Conservation (phyloP, 2,329 filamentous ascomycete genomes). For the Trichoderma gracile region DNA sequence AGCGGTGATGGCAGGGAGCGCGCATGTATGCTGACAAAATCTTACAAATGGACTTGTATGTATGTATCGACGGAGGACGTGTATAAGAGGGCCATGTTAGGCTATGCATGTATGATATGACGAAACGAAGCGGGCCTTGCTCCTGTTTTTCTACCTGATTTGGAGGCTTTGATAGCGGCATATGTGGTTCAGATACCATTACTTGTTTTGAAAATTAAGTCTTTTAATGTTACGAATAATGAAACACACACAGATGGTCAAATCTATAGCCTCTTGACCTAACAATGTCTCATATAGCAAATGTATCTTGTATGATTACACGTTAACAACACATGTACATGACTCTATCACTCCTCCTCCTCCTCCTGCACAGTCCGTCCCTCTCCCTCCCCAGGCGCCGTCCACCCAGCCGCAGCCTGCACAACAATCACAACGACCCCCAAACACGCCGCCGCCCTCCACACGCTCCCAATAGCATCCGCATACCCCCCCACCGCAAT, state of each 20-base stretch:
- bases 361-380: conserved; percentile 36
- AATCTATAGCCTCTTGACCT: no score
- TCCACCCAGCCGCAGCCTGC: conserved; percentile 56
- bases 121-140: not conserved
- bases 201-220: no score
- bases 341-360: not conserved
- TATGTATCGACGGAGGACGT: not conserved
- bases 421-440: conserved; percentile 47
- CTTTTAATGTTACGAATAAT: no score
- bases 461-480: conserved; percentile 47
- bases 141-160: not conserved
- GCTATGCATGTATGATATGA: conserved; percentile 13
- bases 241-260: no score
- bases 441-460: conserved; percentile 49
- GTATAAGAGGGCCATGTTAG: conserved; percentile 2
- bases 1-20: not conserved
- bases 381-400: conserved; percentile 40
- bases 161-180: not conserved
- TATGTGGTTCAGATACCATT: no score
- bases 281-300: no score
- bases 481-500: conserved; percentile 53
- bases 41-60: not conserved
- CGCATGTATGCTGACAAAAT: not conserved
- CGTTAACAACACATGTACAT: not conserved
- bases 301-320: no score